Evolutionary conservation across 2,329 filamentous ascomycete species (phyloP).

Genomic region (Aureobasidium namibiae): DNA sequence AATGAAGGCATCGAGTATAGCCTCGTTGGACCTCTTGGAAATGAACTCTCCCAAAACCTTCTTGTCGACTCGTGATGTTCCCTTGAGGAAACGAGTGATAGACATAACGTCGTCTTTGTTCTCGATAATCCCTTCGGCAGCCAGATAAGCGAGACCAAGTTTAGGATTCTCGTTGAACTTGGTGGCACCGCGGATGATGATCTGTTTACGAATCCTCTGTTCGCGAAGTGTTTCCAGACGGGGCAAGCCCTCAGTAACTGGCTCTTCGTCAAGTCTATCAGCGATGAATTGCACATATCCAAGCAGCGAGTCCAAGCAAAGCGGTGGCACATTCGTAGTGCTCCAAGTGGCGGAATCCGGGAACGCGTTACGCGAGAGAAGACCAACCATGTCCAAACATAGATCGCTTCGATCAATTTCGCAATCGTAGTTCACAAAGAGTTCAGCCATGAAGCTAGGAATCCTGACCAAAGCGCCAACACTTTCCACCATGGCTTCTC

Average conservation of each 20-base stretch:
- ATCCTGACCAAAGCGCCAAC: slow-evolving; percentile 87
- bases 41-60: slow-evolving; percentile 85
- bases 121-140: slow-evolving; percentile 76
- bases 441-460: slow-evolving; percentile 86
- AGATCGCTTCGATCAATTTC: slow-evolving; percentile 85
- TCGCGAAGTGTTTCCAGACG: slow-evolving; percentile 57
- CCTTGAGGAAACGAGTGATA: slow-evolving; percentile 79
- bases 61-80: slow-evolving; percentile 83
- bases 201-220: slow-evolving; percentile 71
- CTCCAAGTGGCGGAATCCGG: slow-evolving; percentile 98
- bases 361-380: slow-evolving; percentile 87
- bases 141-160: slow-evolving; percentile 75
- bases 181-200: slow-evolving; percentile 76
- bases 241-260: slow-evolving; percentile 57
- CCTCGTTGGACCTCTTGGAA: slow-evolving; percentile 81
- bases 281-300: slow-evolving; percentile 88
- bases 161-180: slow-evolving; percentile 97
- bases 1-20: slow-evolving; percentile 76
- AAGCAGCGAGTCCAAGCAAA: slow-evolving; percentile 86
- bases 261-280: slow-evolving; percentile 69
- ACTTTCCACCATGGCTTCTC: slow-evolving; percentile 97
- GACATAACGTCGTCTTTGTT: slow-evolving; percentile 64
- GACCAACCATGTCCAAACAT: slow-evolving; percentile 89
- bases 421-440: slow-evolving; percentile 98
- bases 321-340: slow-evolving; percentile 90